Evolutionary conservation across 257 asterid species (phyloP), one percentile per base, ranked within the genome.

Genomic region (Solanum lycopersicoides): DNA sequence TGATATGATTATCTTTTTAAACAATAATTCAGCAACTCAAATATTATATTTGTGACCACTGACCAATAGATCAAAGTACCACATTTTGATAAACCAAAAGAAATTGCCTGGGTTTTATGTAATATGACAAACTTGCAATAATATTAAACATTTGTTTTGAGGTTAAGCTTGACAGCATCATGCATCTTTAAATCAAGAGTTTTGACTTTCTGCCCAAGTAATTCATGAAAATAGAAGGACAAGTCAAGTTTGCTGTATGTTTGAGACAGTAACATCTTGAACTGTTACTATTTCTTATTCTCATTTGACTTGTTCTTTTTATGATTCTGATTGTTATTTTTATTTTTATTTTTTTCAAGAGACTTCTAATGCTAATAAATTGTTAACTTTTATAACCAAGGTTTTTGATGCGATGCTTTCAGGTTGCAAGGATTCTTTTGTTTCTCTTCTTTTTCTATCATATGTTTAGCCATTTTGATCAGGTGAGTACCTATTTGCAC

Each of bases 381-480:
- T 56, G 63, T 56, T 56, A 18, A 18, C 63, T 56, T 56, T 56
- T 56, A 56, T 56, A 56, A 56, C n/a, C 2, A 56, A 56, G 63
- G 63, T 56, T 60, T 88, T 80, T 73, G 25, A 80, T 80, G 84
- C 89, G 84, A 60, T 88, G 72, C 83, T 76, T 91, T 88, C 98
- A 97, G 99, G 96, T 91, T 42, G 98, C 98, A 45, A 92, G 99
- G 93, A 89, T 97, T 60, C 66, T 97, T 80, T 87, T 95, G 92
- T 95, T 97, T 82, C 69, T 91, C 87, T 93, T 89, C 94, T 90
- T 93, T 87, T 94, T 93, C 96, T 93, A 88, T 94, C 99, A 97
- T 93, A 90, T 97, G 93, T 91, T 88, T 53, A 74, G 84, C 89
- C 98, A 97, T 93, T 95, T 94, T 90, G 95, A 97, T 91, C 94